Evolutionary conservation across 192 early-diverging fungal genomes (phyloP).

Genomic region (Spizellomyces punctatus): DNA sequence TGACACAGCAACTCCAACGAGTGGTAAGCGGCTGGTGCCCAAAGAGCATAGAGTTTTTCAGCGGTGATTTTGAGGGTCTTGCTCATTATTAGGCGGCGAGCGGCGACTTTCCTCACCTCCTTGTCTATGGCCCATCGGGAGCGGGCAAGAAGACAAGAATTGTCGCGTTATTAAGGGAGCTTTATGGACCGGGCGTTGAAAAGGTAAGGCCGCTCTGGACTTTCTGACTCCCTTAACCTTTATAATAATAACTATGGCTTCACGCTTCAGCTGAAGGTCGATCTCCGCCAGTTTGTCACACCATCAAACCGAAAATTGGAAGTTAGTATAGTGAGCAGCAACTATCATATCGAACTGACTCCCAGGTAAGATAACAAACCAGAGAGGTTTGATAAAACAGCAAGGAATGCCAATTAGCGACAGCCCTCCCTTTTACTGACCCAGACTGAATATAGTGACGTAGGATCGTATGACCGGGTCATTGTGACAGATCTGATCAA

Average conservation of each 20-base stretch:
- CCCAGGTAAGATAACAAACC: conserved; percentile 66
- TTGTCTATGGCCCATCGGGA: conserved; percentile 95
- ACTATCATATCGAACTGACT: conserved; percentile 95
- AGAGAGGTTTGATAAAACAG: neutral
- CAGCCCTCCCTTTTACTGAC: too few species aligned
- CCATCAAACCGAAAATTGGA: conserved; percentile 85
- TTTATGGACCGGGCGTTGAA: conserved; percentile 89
- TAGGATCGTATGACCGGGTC: conserved; percentile 91
- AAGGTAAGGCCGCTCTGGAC: conserved; percentile 61
- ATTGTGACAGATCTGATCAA: conserved; percentile 96
- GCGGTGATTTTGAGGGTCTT: neutral
- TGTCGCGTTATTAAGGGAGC: conserved; percentile 77
- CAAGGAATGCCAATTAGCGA: neutral
- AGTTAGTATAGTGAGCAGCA: conserved; percentile 86
- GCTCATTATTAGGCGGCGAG: conserved; percentile 44
- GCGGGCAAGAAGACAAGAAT: conserved; percentile 97
- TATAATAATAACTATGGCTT: neutral
- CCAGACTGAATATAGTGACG: conserved; percentile 65
- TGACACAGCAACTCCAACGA: conserved; percentile 73
- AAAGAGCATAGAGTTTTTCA: neutral
- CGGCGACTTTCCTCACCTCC: conserved; percentile 90
- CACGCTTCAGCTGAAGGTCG: conserved; percentile 77
- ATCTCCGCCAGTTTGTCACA: conserved; percentile 81
- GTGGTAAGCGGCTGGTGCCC: conserved; percentile 54
- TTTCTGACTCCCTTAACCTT: neutral